These are phyloP conservation scores for Coelastrella sp. DNA, from an alignment of 139 green algal genomes.

Conservation along the genomic window DNA sequence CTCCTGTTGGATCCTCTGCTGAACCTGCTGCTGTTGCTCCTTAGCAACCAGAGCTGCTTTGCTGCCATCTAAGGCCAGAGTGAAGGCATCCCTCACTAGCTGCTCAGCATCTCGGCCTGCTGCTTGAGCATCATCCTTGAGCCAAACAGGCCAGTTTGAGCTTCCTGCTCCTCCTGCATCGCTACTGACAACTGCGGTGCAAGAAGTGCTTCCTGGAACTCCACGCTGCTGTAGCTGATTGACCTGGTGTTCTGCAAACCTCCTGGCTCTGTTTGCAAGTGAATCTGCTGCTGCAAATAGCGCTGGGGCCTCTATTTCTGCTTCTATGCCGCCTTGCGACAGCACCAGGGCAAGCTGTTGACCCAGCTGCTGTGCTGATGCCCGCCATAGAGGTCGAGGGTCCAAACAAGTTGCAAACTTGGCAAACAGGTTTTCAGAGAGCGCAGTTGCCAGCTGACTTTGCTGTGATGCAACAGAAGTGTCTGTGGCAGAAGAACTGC, in stretches of 20 bases:
- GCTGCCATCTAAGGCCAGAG: conserved; percentile 3
- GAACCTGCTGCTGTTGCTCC: conserved; percentile 31
- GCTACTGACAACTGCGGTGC: conserved; percentile 23
- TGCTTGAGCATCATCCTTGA: conserved; percentile 13
- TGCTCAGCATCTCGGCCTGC: conserved; percentile 28
- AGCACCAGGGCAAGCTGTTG: conserved; percentile 52
- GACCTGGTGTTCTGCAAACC: conserved; percentile 41
- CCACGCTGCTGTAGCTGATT: conserved; percentile 32
- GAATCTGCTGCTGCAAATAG: conserved; percentile 77
- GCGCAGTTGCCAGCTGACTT: neutral
- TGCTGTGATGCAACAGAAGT: neutral
- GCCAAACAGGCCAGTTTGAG: conserved; percentile 17
- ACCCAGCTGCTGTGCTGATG: conserved; percentile 69
- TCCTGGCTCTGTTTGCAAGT: conserved; percentile 69
- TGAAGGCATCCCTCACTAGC: conserved; percentile 42
- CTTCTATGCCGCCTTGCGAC: conserved; percentile 59
- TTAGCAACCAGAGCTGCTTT: conserved; percentile 28
- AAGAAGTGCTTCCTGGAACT: neutral
- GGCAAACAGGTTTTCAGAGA: conserved; percentile 68
- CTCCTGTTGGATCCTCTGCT: conserved; percentile 30
- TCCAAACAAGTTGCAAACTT: conserved; percentile 77
- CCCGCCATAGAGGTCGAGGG: conserved; percentile 63
- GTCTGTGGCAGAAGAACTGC: neutral
- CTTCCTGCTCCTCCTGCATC: conserved; percentile 20
- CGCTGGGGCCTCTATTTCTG: conserved; percentile 68